Percentiles rank a stretch among this genome's conserved stretches.
These are phyloP conservation scores for Phytophthora rubi DNA, from an alignment of 352 stramenopile genomes.

Conservation along the genomic window DNA sequence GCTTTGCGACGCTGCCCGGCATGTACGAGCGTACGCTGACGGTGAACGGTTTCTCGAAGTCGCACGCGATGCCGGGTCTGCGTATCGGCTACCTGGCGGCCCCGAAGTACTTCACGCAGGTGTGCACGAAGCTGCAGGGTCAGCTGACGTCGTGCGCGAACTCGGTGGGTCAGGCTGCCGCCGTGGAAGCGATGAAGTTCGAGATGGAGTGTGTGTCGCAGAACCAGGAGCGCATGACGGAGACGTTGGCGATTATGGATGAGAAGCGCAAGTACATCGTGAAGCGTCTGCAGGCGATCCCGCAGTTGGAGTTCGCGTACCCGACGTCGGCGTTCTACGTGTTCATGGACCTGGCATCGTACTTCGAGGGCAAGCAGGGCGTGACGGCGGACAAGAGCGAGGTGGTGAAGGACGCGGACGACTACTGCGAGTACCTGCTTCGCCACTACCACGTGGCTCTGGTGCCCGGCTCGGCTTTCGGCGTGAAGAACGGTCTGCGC, in stretches of 20 bases:
- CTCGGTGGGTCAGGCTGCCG: conserved; percentile 92
- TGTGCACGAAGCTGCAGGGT: conserved; percentile 93
- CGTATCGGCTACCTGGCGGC: conserved; percentile 93
- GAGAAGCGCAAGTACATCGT: conserved; percentile 94
- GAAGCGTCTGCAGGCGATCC: conserved; percentile 82
- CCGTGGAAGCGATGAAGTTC: conserved; percentile 89
- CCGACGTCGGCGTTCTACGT: conserved; percentile 97
- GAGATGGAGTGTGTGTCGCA: conserved; percentile 71
- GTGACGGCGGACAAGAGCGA: conserved; percentile 47
- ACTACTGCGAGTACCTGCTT: conserved; percentile 94
- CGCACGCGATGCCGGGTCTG: conserved; percentile 96
- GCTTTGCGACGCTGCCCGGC: conserved; percentile 70
- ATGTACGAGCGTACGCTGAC: conserved; percentile 94
- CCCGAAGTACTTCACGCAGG: conserved; percentile 82
- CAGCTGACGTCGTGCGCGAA: conserved; percentile 96
- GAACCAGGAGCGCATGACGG: conserved; percentile 59
- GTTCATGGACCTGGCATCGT: conserved; percentile 90
- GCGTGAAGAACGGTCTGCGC: conserved; percentile 91
- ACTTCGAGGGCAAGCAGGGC: conserved; percentile 72
- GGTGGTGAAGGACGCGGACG: conserved; percentile 59
- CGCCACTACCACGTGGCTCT: conserved; percentile 93
- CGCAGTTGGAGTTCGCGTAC: conserved; percentile 81
- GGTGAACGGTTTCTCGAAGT: conserved; percentile 98
- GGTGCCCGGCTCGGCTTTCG: conserved; percentile 96
- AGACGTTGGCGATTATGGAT: conserved; percentile 61